Evolutionary conservation across 2,329 filamentous ascomycete genomes (phyloP).

Genomic region (Penicillium fuscoglaucum): DNA sequence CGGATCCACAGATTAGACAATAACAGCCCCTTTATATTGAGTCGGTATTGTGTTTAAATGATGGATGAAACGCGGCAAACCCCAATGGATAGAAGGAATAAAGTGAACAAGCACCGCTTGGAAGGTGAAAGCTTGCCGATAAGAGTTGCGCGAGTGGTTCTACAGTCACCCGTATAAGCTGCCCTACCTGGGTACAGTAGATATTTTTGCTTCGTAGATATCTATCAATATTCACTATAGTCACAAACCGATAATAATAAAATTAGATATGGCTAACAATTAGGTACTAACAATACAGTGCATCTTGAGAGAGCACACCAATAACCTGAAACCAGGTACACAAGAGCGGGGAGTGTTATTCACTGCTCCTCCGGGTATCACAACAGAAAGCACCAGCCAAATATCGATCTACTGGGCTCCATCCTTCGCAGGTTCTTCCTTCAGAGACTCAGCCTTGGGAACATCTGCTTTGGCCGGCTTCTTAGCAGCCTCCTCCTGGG

Average conservation of each 20-base stretch:
- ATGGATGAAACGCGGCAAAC: neutral
- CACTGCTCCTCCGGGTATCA: slow-evolving; percentile 28
- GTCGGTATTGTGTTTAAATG: neutral
- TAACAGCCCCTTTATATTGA: neutral
- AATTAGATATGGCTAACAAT: slow-evolving; percentile 1
- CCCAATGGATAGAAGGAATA: neutral
- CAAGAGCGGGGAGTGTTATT: slow-evolving; percentile 17
- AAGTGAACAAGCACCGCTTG: neutral
- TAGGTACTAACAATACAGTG: neutral
- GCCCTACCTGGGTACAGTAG: neutral
- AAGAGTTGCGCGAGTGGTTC: slow-evolving; percentile 21
- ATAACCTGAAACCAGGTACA: slow-evolving; percentile 13
- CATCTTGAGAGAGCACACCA: neutral
- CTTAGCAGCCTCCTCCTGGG: slow-evolving; percentile 19
- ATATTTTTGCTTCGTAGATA: neutral
- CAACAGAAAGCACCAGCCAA: slow-evolving; percentile 15
- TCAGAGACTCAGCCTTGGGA: slow-evolving; percentile 12
- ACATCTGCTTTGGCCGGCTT: slow-evolving; percentile 12
- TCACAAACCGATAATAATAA: neutral
- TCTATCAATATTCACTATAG: neutral
- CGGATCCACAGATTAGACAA: slow-evolving; percentile 1
- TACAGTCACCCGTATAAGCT: slow-evolving; percentile 18
- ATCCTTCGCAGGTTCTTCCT: slow-evolving; percentile 18
- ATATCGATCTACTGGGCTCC: slow-evolving; percentile 16
- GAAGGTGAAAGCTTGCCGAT: slow-evolving; percentile 18